Evolutionary conservation across 257 asterid species (phyloP).

Genomic region (Leonotis leonurus): DNA sequence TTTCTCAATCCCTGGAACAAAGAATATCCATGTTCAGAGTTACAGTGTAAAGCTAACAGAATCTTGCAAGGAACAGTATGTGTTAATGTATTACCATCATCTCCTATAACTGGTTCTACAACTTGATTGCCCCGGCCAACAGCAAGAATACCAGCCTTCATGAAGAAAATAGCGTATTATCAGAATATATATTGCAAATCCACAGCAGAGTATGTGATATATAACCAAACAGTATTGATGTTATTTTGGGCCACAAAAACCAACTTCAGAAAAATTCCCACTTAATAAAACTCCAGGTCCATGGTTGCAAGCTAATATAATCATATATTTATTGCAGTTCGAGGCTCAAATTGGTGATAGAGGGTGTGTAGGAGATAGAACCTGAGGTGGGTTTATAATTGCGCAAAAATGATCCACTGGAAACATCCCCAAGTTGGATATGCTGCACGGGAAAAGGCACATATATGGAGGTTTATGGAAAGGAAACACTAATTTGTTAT

Average conservation of each 20-base stretch:
- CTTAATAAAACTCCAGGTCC: background rate
- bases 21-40: conserved; percentile 14
- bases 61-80: conserved; percentile 6
- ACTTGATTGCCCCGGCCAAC: conserved; percentile 95
- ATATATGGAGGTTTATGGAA: conserved; percentile 12
- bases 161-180: conserved; percentile 25
- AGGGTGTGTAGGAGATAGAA: conserved; percentile 21
- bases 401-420: conserved; percentile 97
- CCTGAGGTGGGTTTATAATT: conserved; percentile 98
- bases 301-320: background rate
- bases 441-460: conserved; percentile 47
- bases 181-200: background rate
- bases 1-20: conserved; percentile 66
- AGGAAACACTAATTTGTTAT: background rate
- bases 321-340: background rate
- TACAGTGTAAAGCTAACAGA: background rate
- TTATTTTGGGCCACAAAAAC: background rate
- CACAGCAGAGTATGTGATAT: background rate
- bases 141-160: conserved; percentile 96
- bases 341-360: background rate
- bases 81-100: conserved; percentile 53
- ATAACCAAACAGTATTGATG: background rate
- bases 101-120: conserved; percentile 73
- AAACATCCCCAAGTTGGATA: conserved; percentile 98
- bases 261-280: background rate